A percentile compares a stretch with the other conserved stretches of the same genome.
Conservation (phyloP, 441 rosid genomes). For the Raphanus hybrid region DNA sequence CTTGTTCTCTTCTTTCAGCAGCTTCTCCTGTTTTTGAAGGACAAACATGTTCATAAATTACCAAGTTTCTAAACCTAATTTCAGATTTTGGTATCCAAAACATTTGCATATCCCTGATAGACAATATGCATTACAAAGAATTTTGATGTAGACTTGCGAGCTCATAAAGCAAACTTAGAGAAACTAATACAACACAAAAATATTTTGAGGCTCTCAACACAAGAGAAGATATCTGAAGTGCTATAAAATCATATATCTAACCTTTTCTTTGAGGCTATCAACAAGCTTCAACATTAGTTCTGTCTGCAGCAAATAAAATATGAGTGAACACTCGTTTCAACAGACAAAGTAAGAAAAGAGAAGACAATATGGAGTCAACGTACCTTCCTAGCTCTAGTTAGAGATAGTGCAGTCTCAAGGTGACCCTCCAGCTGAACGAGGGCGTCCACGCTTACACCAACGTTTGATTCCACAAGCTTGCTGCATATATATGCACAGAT, state of each 20-base stretch:
- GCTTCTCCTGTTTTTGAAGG: too few relatives aligned
- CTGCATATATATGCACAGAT: slow-evolving; percentile 32
- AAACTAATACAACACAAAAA: background rate
- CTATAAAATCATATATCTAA: slow-evolving; percentile 12
- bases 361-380: background rate
- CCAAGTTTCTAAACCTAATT: too few relatives aligned
- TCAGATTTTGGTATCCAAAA: too few relatives aligned
- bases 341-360: background rate
- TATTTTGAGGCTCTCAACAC: background rate
- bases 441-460: slow-evolving; percentile 15
- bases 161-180: too few relatives aligned
- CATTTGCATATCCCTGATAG: too few relatives aligned
- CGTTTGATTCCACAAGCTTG: slow-evolving; percentile 31
- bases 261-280: slow-evolving; percentile 40
- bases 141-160: too few relatives aligned
- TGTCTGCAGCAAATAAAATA: slow-evolving; percentile 26
- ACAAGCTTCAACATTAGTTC: slow-evolving; percentile 40
- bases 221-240: background rate
- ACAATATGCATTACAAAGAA: too few relatives aligned
- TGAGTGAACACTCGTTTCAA: background rate
- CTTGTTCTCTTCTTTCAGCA: too few relatives aligned
- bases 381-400: slow-evolving; percentile 45
- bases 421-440: slow-evolving; percentile 36
- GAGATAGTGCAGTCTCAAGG: slow-evolving; percentile 37
- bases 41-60: too few relatives aligned